Evolutionary conservation across 1,284 basidiomycete species (phyloP), one percentile per base, ranked within the genome.

Genomic region (Agaricales sp.): DNA sequence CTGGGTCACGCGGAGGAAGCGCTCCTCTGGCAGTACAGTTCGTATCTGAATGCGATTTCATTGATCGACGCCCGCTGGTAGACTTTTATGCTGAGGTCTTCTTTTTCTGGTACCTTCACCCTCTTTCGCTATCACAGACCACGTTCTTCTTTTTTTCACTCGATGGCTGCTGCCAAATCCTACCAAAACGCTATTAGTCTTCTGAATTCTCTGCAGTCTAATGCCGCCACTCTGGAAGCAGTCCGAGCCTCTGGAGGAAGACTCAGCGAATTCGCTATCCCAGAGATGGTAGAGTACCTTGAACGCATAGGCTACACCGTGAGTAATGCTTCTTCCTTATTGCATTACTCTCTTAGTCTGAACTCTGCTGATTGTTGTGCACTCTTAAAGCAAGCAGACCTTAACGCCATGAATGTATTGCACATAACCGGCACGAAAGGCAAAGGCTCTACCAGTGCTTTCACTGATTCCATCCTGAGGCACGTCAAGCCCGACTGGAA

Each of bases 401-500:
- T 99, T 48, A 94, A 99, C 64, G 68, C 69, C 45, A 73, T 99
- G 54, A 96, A 98, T 64, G 92, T 94, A 50, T 79, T 99, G 25
- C 96, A 99, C 69, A 85, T 99, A 59, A 95, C 96, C 12, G 96
- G 96, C 2, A 99, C 96, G 3, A 99, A 99, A 67, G 96, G 96
- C 43, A 99, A 99, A 64, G 96, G 96, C 2, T 98, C 93, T 2
- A 96, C 96, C 0, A 92, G 89, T 51, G 95, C 96, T 1, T 99
- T 99, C 59, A 77, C 79, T 2, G 83, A 91, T 62, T 87, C 83
- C 4, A 78, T 89, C 48, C 64, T 91, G 50, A 77, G 82, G 23
- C 71, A 76, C 55, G 64, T 71, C 4, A 74, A 65, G 54, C 87
- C 87, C 3, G 66, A 73, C 2, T 84, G 80, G 76, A 89, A 80